Base-by-base conservation (phyloP, 2,329 filamentous ascomycete genomes). In the Fusarium mangiferae region DNA sequence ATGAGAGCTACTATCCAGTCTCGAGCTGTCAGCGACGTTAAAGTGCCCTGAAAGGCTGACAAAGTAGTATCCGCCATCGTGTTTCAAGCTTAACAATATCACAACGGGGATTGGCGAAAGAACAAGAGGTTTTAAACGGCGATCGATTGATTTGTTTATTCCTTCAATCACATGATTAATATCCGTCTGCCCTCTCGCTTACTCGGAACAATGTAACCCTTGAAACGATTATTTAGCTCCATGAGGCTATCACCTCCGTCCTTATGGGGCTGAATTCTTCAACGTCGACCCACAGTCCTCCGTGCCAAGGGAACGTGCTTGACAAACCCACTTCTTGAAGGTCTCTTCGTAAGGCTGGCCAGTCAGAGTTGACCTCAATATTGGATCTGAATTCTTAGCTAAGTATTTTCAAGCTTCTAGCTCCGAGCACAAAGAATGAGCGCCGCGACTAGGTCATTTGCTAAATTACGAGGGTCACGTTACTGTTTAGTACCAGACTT, bases 401-500 rank as follows among this genome's bases (percentile, higher is more conserved):
- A 17, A 18, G 24, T 6, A 24, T 13, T 10, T 13, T 18, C 1
- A 13, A 41, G 38, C 13, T 7, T 41, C 22, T 9, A 14, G 41
- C 41, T 42, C 22, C 14, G 17, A 26, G 7, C 22, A 24, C 5
- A 26, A 26, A 3, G 24, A 14, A 24, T 20, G 24, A 22, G 44
- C 6, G 33, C 2, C 28, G 20, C 13, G 12, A 46, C 6, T 6
- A 28, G 13, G 5, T 15, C 18, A 6, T 13, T 18, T 13, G 8
- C 11, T 20, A 11, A 28, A 13, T 7, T 7, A 28, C 10, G 11
- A 13, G 1, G 6, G 7, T 20, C 7, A 14, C 1, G 3, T 12
- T 15, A 15, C 1, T 1, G 39, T n/a, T n/a, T 8, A n/a, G 2
- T 10, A 8, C 4, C 0, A 15, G 22, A n/a, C 6, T 15, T 14